Percentiles rank a stretch among this genome's conserved stretches.
phyloP scores from a whole-genome alignment of 23 red algal species.

The Gracilaria domingensis region DNA sequence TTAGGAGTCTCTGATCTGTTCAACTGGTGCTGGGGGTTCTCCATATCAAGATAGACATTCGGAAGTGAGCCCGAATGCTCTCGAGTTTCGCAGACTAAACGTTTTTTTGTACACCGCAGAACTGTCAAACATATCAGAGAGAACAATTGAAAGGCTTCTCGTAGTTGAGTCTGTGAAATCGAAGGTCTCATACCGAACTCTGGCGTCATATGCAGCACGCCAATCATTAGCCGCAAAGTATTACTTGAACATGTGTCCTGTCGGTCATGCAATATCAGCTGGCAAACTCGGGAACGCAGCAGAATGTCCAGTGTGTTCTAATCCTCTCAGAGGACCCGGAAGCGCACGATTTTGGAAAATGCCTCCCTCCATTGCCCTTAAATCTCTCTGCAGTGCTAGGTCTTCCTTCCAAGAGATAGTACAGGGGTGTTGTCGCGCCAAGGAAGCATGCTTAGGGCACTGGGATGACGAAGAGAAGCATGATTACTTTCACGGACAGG shows the following conservation, averaged over 20 bases:
- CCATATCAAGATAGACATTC: too few species aligned
- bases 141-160: neutral
- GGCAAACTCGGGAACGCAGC: neutral
- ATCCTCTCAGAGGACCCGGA: neutral
- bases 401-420: neutral
- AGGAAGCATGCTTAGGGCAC: neutral
- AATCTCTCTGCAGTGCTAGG: neutral
- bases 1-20: too few species aligned
- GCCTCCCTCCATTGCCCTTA: neutral
- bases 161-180: neutral
- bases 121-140: neutral
- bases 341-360: neutral
- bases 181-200: neutral
- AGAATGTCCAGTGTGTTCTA: neutral
- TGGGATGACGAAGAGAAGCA: neutral
- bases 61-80: too few species aligned
- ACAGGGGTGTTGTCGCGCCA: neutral
- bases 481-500: neutral
- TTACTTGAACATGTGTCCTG: neutral
- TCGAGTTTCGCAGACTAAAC: neutral
- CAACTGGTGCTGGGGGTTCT: too few species aligned
- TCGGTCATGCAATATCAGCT: neutral
- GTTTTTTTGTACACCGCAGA: neutral
- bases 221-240: neutral
- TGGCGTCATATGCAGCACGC: neutral